Percentiles rank a stretch among this genome's conserved stretches.
Conservation (phyloP, 306 rosid species). For the Begonia peltatifolia region DNA sequence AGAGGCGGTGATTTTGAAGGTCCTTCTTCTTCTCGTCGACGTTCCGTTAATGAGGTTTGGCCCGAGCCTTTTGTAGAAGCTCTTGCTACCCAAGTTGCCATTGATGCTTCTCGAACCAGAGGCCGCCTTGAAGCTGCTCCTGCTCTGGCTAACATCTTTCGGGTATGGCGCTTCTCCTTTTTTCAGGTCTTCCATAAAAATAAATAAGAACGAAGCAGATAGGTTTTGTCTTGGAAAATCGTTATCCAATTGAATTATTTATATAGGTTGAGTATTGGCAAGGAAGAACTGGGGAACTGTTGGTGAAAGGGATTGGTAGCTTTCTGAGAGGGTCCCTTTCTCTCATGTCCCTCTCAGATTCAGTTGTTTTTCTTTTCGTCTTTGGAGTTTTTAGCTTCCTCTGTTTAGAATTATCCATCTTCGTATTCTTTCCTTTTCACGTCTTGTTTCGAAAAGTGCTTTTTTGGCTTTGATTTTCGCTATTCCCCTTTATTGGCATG, state of each 20-base stretch:
- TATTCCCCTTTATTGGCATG: slow-evolving; percentile 59
- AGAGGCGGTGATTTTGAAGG: slow-evolving; percentile 19
- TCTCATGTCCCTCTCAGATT: slow-evolving; percentile 44
- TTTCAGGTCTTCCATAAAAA: background rate
- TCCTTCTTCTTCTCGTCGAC: slow-evolving; percentile 69
- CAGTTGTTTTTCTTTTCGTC: slow-evolving; percentile 9
- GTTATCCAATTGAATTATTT: too few relatives aligned
- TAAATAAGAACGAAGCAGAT: too few relatives aligned
- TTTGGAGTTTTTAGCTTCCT: background rate
- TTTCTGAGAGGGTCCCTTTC: slow-evolving; percentile 36
- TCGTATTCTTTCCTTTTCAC: slow-evolving; percentile 14
- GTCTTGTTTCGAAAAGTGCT: slow-evolving; percentile 36
- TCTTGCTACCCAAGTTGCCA: slow-evolving; percentile 58
- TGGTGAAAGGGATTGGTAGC: slow-evolving; percentile 11
- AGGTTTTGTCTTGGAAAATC: too few relatives aligned
- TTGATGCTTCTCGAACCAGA: slow-evolving; percentile 33
- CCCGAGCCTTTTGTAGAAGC: slow-evolving; percentile 59
- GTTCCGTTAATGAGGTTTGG: slow-evolving; percentile 40
- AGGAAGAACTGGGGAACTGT: background rate
- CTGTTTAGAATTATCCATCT: slow-evolving; percentile 30
- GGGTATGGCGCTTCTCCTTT: slow-evolving; percentile 23
- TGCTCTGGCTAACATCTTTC: slow-evolving; percentile 59
- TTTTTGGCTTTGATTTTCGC: slow-evolving; percentile 40
- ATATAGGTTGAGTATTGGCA: too few relatives aligned
- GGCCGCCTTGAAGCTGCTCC: slow-evolving; percentile 60